Evolutionary conservation across 345 rosid genomes (phyloP).

Genomic region (Hibiscus syriacus): DNA sequence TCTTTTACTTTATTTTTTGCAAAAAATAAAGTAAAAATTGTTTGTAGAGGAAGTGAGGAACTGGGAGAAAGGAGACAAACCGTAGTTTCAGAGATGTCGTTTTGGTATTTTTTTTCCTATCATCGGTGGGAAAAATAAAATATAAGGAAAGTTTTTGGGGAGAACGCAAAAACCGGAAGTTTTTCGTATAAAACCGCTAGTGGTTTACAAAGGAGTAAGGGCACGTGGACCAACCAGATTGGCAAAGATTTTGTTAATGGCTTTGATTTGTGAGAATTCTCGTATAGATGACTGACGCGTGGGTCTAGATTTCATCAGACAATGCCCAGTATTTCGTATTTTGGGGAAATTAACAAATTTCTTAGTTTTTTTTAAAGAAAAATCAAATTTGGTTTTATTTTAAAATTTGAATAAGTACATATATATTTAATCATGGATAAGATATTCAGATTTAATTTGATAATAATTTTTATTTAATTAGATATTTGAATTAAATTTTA

Average conservation of each 20-base stretch:
- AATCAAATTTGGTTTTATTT: not conserved
- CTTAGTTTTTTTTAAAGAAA: not conserved
- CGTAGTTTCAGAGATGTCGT: slow-evolving; percentile 17
- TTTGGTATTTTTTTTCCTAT: not conserved
- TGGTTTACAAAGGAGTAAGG: not conserved
- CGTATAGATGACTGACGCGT: slow-evolving; percentile 21
- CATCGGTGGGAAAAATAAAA: not conserved
- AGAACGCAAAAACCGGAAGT: not conserved
- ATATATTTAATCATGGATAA: no score
- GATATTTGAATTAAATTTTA: no score
- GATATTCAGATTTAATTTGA: no score
- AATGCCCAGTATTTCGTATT: not conserved
- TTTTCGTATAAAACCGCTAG: slow-evolving; percentile 5
- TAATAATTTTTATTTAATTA: no score
- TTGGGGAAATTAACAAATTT: not conserved
- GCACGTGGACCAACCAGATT: slow-evolving; percentile 15
- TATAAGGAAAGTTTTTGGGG: slow-evolving; percentile 11
- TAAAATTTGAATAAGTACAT: no score
- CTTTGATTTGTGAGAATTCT: not conserved
- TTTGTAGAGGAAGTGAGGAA: slow-evolving; percentile 1
- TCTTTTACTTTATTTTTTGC: not conserved
- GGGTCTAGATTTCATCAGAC: not conserved
- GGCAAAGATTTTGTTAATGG: not conserved
- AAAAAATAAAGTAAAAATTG: slow-evolving; percentile 1
- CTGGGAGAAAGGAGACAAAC: slow-evolving; percentile 13